Evolutionary conservation across 306 rosid species (phyloP).

Genomic region (Nissolia schottii): DNA sequence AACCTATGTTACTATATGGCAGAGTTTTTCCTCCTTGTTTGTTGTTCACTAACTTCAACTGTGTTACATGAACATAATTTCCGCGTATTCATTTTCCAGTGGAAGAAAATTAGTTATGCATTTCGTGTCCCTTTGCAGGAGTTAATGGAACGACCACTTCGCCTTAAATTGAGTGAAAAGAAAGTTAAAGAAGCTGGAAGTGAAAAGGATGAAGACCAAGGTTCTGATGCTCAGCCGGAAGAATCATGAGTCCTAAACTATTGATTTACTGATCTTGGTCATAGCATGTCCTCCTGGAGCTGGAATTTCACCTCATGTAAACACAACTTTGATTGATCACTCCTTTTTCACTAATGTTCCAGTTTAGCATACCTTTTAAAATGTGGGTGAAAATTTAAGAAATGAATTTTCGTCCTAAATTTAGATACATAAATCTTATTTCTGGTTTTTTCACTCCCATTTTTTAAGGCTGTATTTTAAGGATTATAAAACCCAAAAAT

Average conservation of each 20-base stretch:
- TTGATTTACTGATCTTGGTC: constrained; percentile 21
- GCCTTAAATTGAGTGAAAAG: constrained; percentile 60
- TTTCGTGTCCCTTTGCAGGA: constrained; percentile 44
- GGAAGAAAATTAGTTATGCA: not conserved
- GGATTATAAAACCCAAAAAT: not conserved
- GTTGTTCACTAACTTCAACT: not conserved
- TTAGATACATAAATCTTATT: not conserved
- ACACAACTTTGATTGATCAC: constrained; percentile 18
- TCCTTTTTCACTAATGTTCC: constrained; percentile 1
- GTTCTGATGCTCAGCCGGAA: constrained; percentile 17
- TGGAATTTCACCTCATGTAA: constrained; percentile 32
- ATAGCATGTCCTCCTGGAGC: constrained; percentile 20
- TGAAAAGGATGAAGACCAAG: constrained; percentile 37
- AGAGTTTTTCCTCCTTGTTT: constrained; percentile 4
- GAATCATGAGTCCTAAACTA: constrained; percentile 24
- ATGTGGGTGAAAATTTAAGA: not conserved
- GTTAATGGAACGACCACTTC: constrained; percentile 74
- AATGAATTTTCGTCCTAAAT: not conserved
- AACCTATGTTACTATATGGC: not conserved
- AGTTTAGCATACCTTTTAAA: constrained; percentile 5
- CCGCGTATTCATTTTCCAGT: not conserved
- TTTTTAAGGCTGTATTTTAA: not conserved
- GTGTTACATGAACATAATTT: not conserved
- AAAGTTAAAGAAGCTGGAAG: constrained; percentile 40
- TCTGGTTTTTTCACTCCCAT: not conserved